A percentile compares a stretch with the other conserved stretches of the same genome.
phyloP scores from a whole-genome alignment of 345 rosid species.

The Pelargonium nanum region DNA sequence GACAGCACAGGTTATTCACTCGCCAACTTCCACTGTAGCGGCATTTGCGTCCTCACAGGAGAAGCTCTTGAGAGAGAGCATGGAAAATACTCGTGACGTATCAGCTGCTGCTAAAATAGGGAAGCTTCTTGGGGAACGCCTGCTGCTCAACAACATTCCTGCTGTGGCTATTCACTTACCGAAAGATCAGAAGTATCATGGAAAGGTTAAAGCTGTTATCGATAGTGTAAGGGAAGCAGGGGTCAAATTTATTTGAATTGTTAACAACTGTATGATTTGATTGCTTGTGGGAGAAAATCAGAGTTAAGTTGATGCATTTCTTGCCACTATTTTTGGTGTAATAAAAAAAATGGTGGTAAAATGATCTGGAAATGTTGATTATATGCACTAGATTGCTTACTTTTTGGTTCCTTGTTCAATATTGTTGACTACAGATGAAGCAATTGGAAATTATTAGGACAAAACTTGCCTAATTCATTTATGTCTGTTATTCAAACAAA shows the following conservation, averaged over 20 bases:
- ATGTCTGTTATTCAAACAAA: too few relatives aligned
- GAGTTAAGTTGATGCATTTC: too few relatives aligned
- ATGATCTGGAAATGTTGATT: too few relatives aligned
- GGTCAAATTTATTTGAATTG: slow-evolving; percentile 40
- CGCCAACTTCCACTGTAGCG: slow-evolving; percentile 75
- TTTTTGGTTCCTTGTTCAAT: too few relatives aligned
- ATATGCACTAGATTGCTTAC: too few relatives aligned
- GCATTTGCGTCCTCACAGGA: slow-evolving; percentile 75
- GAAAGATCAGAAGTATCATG: slow-evolving; percentile 76
- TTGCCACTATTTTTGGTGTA: too few relatives aligned
- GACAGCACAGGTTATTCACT: slow-evolving; percentile 68
- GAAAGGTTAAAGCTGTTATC: slow-evolving; percentile 76
- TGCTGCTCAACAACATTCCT: slow-evolving; percentile 57
- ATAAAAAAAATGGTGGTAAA: too few relatives aligned
- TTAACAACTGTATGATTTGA: too few relatives aligned
- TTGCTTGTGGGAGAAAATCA: too few relatives aligned
- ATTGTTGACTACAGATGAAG: too few relatives aligned
- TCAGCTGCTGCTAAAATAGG: slow-evolving; percentile 85
- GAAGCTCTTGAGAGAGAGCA: slow-evolving; percentile 50
- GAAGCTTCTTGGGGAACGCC: slow-evolving; percentile 63
- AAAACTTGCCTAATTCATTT: too few relatives aligned
- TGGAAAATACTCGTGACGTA: slow-evolving; percentile 62
- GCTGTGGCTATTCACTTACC: slow-evolving; percentile 53
- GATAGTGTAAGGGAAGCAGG: slow-evolving; percentile 68
- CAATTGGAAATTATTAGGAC: too few relatives aligned